Percentiles rank a stretch among this genome's conserved stretches.
phyloP scores from a whole-genome alignment of 352 stramenopile genomes.

The Halophytophthora polymorphica region DNA sequence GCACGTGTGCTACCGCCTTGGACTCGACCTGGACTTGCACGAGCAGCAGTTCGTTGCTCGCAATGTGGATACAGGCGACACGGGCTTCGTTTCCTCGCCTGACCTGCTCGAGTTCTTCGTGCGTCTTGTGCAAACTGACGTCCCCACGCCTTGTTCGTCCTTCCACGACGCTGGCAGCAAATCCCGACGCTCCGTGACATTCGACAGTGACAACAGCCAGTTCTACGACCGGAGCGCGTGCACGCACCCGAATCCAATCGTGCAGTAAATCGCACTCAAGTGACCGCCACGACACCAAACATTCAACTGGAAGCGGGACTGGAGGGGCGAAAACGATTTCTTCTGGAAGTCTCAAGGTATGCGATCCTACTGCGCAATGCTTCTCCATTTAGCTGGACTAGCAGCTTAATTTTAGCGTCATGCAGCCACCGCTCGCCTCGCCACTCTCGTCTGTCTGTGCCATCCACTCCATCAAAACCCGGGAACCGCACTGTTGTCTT shows the following conservation, averaged over 20 bases:
- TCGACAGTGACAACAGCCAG: constrained; percentile 11
- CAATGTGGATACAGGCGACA: constrained; percentile 43
- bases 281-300: neutral
- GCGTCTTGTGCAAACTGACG: constrained; percentile 27
- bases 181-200: constrained; percentile 18
- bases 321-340: too few relatives aligned
- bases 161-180: constrained; percentile 4
- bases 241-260: constrained; percentile 8
- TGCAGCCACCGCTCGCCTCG: too few relatives aligned
- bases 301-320: neutral
- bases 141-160: neutral
- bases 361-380: too few relatives aligned
- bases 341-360: too few relatives aligned
- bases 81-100: constrained; percentile 59
- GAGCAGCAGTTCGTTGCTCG: constrained; percentile 57
- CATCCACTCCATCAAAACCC: too few relatives aligned
- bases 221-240: constrained; percentile 10
- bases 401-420: too few relatives aligned
- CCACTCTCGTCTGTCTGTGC: too few relatives aligned
- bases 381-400: too few relatives aligned
- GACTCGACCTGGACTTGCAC: constrained; percentile 58
- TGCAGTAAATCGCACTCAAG: constrained; percentile 6
- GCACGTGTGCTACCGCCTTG: constrained; percentile 67
- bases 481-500: neutral
- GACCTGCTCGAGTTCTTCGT: constrained; percentile 60